These are phyloP conservation scores for Aethionema arabicum DNA, from an alignment of 345 rosid genomes.

Conservation along the genomic window DNA sequence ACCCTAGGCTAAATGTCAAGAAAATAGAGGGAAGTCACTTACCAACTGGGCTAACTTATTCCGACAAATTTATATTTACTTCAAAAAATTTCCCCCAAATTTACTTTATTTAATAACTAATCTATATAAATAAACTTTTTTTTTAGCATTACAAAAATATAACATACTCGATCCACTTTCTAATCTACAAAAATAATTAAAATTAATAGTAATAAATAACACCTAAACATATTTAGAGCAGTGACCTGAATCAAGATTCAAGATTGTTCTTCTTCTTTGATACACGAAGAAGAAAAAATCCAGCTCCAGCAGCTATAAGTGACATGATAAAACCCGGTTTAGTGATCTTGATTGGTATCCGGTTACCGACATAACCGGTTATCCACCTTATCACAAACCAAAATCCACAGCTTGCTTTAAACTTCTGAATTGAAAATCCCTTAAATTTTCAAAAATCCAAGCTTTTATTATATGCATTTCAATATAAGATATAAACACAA, in stretches of 20 bases:
- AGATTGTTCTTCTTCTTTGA: conserved; percentile 34
- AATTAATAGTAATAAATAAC: too few relatives aligned
- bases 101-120: too few relatives aligned
- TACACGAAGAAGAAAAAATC: conserved; percentile 40
- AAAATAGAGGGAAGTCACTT: too few relatives aligned
- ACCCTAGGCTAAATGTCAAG: too few relatives aligned
- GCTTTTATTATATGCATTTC: conserved; percentile 4
- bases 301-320: conserved; percentile 47
- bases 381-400: conserved; percentile 56
- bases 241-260: conserved; percentile 29
- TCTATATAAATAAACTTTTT: too few relatives aligned
- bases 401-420: conserved; percentile 54
- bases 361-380: conserved; percentile 34
- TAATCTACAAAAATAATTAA: too few relatives aligned
- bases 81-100: too few relatives aligned
- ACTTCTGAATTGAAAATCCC: conserved; percentile 64
- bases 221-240: too few relatives aligned
- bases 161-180: too few relatives aligned
- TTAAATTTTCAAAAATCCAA: conserved; percentile 21
- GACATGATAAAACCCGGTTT: conserved; percentile 34
- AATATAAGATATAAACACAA: conserved; percentile 13
- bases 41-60: too few relatives aligned
- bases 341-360: conserved; percentile 28
- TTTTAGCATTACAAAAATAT: too few relatives aligned
- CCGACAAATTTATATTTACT: too few relatives aligned